Base-by-base conservation (phyloP, 768 basidiomycete species). In the Agaricus subrufescens region DNA sequence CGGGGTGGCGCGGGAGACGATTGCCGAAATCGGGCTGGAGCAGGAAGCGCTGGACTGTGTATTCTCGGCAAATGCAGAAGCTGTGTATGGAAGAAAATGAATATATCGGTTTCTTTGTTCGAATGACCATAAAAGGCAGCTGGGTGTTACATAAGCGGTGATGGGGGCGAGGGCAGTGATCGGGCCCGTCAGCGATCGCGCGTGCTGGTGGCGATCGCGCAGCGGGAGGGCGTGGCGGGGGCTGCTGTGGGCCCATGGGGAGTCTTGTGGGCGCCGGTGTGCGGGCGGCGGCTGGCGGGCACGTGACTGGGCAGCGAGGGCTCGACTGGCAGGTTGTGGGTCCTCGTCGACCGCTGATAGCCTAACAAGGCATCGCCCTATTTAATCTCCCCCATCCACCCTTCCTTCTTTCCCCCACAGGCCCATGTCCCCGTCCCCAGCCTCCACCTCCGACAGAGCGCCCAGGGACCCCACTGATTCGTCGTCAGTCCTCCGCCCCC, bases 21-120 rank as follows among this genome's bases (percentile, higher is more conserved):
- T 92, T 57, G 82, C 87, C 27, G 91, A 93, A 69, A 73, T 93
- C 46, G 88, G 85, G 6, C 76, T 89, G 46, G 91, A 92, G 50
- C 89, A 90, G 68, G 84, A 85, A 34, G 82, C 78, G 25, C 75
- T 94, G 56, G 85, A 94, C 64, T 85, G 81, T 26, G 83, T 94
- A 43, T 94, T 94, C 66, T 74, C 66, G 59, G 69, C 63, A 29
- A 81, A 79, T 54, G 81, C 81, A 7, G 69, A 72, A 65, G 73
- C 69, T 52, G 73, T 80, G 40, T 82, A 81, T 61, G 73, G 71
- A 56, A 9, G 46, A 52, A 47, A 54, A 60, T 45, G 52, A 30
- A 38, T 30, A 40, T 56, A 25, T 49, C 37, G n/a, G 49, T 44
- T 38, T 48, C 39, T 54, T 50, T 53, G 50, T 54, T 47, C n/a